Percentiles rank a stretch among this genome's conserved stretches.
phyloP scores from a whole-genome alignment of 148 eudicot species.

The Oxyria digyna region DNA sequence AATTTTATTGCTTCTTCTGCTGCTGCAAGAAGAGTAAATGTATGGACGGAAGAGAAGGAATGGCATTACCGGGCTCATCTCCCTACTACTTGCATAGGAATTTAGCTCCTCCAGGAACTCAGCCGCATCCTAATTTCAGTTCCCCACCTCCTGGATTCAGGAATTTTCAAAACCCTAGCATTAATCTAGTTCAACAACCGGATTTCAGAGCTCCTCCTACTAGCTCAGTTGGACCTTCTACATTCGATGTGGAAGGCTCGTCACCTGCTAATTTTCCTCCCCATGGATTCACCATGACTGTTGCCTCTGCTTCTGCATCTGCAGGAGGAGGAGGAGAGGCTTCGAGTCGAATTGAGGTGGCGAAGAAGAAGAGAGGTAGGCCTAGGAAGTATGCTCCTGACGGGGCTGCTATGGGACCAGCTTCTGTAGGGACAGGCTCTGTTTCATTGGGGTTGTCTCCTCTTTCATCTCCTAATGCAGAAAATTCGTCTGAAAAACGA shows the following conservation, averaged over 20 bases:
- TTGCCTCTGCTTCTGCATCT: conserved; percentile 8
- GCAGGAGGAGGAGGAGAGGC: conserved; percentile 9
- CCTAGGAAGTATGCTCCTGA: conserved; percentile 87
- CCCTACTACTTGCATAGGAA: conserved; percentile 30
- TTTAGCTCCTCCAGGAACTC: conserved; percentile 12
- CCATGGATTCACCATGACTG: conserved; percentile 31
- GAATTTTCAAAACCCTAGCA: conserved; percentile 21
- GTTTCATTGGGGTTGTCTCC: conserved; percentile 58
- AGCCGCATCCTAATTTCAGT: conserved; percentile 13
- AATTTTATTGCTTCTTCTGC: neutral
- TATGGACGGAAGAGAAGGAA: conserved; percentile 48
- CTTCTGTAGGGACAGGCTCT: conserved; percentile 18
- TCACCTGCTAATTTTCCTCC: conserved; percentile 31
- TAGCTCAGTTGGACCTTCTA: conserved; percentile 24
- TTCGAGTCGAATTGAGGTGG: conserved; percentile 35
- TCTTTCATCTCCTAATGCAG: conserved; percentile 32
- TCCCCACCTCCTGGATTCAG: conserved; percentile 22
- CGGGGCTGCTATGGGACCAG: conserved; percentile 24
- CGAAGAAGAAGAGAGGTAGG: conserved; percentile 91
- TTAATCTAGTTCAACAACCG: conserved; percentile 15
- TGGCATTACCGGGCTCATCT: conserved; percentile 34
- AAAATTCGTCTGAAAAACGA: conserved; percentile 25
- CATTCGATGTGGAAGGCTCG: conserved; percentile 28
- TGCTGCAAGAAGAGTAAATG: conserved; percentile 19
- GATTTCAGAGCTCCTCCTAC: conserved; percentile 24